These are phyloP conservation scores for Wickerhamiella kazuoi DNA, from an alignment of 805 yeast genomes.

Conservation along the genomic window DNA sequence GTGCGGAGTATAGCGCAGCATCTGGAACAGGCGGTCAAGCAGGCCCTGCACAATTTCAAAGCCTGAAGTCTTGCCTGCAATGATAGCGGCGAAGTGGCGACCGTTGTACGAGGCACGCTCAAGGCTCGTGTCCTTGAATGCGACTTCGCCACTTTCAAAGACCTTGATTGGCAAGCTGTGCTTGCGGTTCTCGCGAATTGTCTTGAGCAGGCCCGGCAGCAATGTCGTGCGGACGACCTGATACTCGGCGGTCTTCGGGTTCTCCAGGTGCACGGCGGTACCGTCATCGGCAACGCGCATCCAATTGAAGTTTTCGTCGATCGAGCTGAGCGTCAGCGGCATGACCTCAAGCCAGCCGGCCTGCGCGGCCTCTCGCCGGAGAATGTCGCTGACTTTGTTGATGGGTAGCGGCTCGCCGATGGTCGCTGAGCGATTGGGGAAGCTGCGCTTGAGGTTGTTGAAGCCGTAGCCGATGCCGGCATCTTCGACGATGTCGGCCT, in stretches of 20 bases:
- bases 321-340: slow-evolving; percentile 91
- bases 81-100: slow-evolving; percentile 88
- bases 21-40: slow-evolving; percentile 87
- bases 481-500: slow-evolving; percentile 97
- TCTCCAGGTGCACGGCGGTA: slow-evolving; percentile 70
- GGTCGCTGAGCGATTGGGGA: slow-evolving; percentile 55
- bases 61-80: slow-evolving; percentile 88
- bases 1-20: slow-evolving; percentile 76
- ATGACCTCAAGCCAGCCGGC: slow-evolving; percentile 92
- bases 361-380: slow-evolving; percentile 80
- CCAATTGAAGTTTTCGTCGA: slow-evolving; percentile 88
- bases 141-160: slow-evolving; percentile 91
- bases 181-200: slow-evolving; percentile 88
- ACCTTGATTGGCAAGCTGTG: slow-evolving; percentile 89
- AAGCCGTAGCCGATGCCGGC: slow-evolving; percentile 94
- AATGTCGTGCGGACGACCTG: slow-evolving; percentile 94
- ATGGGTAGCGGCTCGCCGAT: slow-evolving; percentile 80
- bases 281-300: slow-evolving; percentile 54
- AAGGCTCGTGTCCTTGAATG: slow-evolving; percentile 54
- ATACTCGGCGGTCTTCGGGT: slow-evolving; percentile 92
- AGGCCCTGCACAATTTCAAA: slow-evolving; percentile 91
- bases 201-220: slow-evolving; percentile 86
- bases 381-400: slow-evolving; percentile 77
- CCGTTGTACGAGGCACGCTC: slow-evolving; percentile 87
- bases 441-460: slow-evolving; percentile 68